Base-by-base conservation (phyloP, 2,329 filamentous ascomycete genomes). In the Cordyceps tenuipes region DNA sequence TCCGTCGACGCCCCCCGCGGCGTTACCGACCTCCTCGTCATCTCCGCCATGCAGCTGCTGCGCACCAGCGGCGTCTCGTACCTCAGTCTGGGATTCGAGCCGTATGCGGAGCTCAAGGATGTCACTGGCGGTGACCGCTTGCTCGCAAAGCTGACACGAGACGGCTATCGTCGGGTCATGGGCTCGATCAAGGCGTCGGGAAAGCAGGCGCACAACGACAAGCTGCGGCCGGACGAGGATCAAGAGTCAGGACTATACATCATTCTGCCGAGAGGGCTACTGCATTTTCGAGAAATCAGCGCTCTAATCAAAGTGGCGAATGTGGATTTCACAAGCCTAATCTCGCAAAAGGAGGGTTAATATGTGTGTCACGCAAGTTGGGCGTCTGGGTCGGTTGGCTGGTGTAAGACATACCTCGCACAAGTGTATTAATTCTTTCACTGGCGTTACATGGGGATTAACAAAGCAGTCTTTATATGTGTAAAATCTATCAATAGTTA, bases 21-120 rank as follows among this genome's bases (percentile, higher is more conserved):
- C 64, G 64, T 72, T 67, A 63, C 63, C 3, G 64, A 66, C 8
- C 55, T 66, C 12, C 61, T 65, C 21, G 62, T 66, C 49, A 54
- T 65, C 15, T 59, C 64, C 3, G 60, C 61, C 21, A 64, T 64
- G 63, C 63, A 63, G 57, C 55, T 65, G 13, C 63, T 66, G 13
- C 58, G 52, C 26, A 54, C 53, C 9, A 61, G 63, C 3, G 64
- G 62, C 2, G 62, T 66, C 13, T 62, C 63, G 19, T 64, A 65
- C 34, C 62, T 66, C 34, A 64, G 64, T 26, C 52, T 66, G 31
- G 65, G 65, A 0, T 63, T 62, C n/a, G 65, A 66, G 21, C 65
- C 65, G 0, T 62, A 61, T n/a, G 47, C 51, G 0, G 54, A 61
- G 31, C 61, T 66, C 39, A 57, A 48, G 0, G 61, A 56, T 2